Percentiles rank a stretch among this genome's conserved stretches.
Evolutionary conservation across 805 yeast species (phyloP).

Genomic region (Saccharomyces jurei): DNA sequence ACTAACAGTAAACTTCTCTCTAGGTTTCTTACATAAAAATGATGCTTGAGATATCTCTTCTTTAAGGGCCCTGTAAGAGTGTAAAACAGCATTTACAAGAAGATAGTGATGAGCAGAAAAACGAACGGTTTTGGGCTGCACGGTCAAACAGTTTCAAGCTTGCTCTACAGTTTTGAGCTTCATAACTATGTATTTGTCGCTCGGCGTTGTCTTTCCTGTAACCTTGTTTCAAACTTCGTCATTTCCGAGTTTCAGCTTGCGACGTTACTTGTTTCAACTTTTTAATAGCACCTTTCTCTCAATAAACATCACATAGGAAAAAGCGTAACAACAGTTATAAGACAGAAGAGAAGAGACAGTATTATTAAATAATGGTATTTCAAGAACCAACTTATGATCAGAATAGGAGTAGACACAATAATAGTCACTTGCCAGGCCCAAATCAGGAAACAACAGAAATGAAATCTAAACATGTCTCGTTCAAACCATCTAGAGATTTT

Average conservation of each 20-base stretch:
- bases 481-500: constrained; percentile 22
- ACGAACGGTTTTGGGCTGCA: not conserved
- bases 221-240: not conserved
- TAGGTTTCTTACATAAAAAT: not conserved
- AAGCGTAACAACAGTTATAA: not conserved
- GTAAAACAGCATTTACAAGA: not conserved
- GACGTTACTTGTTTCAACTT: not conserved
- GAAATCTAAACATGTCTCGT: constrained; percentile 14
- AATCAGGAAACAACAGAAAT: constrained; percentile 12
- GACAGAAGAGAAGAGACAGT: constrained; percentile 1
- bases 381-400: not conserved
- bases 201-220: not conserved
- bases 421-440: constrained; percentile 5
- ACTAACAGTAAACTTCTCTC: not conserved
- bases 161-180: not conserved
- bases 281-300: not conserved
- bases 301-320: not conserved
- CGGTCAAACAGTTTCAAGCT: not conserved
- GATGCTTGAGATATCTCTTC: not conserved
- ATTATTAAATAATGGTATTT: constrained; percentile 5
- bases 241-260: not conserved
- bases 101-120: not conserved
- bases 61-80: not conserved
- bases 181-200: not conserved
- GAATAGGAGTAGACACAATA: not conserved